Percentiles rank a stretch among this genome's conserved stretches.
phyloP scores from a whole-genome alignment of 2,329 filamentous ascomycete genomes.

The Monosporascus sp. region DNA sequence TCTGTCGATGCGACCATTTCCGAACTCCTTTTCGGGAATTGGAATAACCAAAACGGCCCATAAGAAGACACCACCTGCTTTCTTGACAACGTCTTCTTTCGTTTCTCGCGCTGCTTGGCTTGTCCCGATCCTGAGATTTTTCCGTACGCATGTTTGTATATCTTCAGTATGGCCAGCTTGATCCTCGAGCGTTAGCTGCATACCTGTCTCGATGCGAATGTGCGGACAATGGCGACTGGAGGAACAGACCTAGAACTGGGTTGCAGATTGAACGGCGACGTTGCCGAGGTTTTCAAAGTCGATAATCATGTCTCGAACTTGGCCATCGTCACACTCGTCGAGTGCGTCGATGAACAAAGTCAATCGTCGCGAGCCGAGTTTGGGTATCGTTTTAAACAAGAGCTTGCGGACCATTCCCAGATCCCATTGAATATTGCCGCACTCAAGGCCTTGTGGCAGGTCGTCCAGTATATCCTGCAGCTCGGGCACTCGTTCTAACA shows the following conservation, averaged over 20 bases:
- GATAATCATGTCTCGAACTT: slow-evolving; percentile 9
- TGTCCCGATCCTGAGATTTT: slow-evolving; percentile 19
- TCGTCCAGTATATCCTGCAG: slow-evolving; percentile 27
- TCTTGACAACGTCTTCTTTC: slow-evolving; percentile 25
- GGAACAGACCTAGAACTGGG: slow-evolving; percentile 8
- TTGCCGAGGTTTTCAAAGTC: slow-evolving; percentile 6
- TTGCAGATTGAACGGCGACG: neutral
- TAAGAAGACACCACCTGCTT: slow-evolving; percentile 38
- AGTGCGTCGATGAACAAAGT: slow-evolving; percentile 11
- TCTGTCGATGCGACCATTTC: slow-evolving; percentile 18
- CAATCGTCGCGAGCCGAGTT: slow-evolving; percentile 1
- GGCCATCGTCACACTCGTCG: slow-evolving; percentile 9
- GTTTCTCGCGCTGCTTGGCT: slow-evolving; percentile 10
- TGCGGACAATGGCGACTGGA: slow-evolving; percentile 37
- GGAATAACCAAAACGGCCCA: slow-evolving; percentile 37
- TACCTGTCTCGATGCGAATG: slow-evolving; percentile 27
- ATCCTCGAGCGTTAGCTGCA: slow-evolving; percentile 20
- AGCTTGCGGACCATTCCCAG: slow-evolving; percentile 1
- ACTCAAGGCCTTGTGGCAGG: neutral
- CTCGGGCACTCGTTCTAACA: slow-evolving; percentile 29
- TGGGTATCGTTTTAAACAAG: neutral
- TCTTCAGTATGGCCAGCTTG: slow-evolving; percentile 23
- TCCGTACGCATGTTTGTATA: slow-evolving; percentile 22
- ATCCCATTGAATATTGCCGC: neutral
- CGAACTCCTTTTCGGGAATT: slow-evolving; percentile 32